phyloP scores from a whole-genome alignment of 495 filamentous ascomycete genomes.

The Podospora sp. region DNA sequence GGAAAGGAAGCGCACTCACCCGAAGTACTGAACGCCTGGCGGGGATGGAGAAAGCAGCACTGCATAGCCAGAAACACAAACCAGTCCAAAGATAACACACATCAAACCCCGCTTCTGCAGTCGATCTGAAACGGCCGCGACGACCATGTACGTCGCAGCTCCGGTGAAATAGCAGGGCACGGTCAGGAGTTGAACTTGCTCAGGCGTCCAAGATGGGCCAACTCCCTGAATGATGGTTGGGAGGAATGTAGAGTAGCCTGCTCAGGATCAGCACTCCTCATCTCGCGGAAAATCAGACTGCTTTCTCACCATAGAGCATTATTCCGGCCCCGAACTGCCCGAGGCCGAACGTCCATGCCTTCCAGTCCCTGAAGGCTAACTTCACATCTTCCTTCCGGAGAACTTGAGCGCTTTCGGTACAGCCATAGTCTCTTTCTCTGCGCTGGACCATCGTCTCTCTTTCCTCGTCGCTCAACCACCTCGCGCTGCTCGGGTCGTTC shows the following conservation, averaged over 20 bases:
- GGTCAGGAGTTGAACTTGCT: slow-evolving; percentile 72
- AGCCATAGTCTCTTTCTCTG: slow-evolving; percentile 55
- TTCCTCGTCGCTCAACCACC: slow-evolving; percentile 65
- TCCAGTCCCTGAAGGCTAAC: slow-evolving; percentile 61
- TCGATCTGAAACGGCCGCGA: slow-evolving; percentile 64
- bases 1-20: slow-evolving; percentile 25
- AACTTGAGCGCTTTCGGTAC: slow-evolving; percentile 61
- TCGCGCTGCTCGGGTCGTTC: slow-evolving; percentile 64
- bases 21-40: slow-evolving; percentile 67
- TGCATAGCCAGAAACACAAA: slow-evolving; percentile 70
- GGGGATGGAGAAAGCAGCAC: slow-evolving; percentile 62
- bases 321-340: slow-evolving; percentile 70
- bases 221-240: slow-evolving; percentile 76
- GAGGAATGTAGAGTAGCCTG: slow-evolving; percentile 71
- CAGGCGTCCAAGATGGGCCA: slow-evolving; percentile 57
- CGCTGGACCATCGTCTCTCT: slow-evolving; percentile 50
- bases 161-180: slow-evolving; percentile 76
- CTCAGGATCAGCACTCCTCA: not conserved
- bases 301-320: slow-evolving; percentile 66
- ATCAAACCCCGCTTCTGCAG: slow-evolving; percentile 64
- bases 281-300: not conserved
- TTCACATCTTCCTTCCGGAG: slow-evolving; percentile 57
- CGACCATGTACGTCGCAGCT: slow-evolving; percentile 63
- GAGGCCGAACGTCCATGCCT: slow-evolving; percentile 64
- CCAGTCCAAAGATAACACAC: slow-evolving; percentile 55